Evolutionary conservation across 2,329 filamentous ascomycete species (phyloP).

Genomic region (Trichoderma simmonsii): DNA sequence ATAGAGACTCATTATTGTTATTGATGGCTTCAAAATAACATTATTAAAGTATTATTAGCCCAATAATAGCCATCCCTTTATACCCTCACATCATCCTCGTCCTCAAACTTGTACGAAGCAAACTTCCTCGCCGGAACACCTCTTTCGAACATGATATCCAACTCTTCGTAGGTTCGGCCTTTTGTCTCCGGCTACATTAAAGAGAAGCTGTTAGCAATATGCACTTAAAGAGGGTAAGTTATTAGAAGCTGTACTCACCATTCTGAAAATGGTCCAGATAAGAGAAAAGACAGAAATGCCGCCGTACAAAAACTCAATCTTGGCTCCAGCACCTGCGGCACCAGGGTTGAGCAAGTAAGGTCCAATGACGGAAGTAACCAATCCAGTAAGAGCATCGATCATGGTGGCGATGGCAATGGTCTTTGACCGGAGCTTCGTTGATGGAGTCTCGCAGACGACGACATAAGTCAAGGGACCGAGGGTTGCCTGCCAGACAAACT

Average conservation of each 20-base stretch:
- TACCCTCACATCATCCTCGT: background rate
- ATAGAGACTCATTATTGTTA: background rate
- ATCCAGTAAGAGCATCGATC: slow-evolving; percentile 1
- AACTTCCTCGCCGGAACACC: slow-evolving; percentile 33
- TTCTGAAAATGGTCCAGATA: slow-evolving; percentile 12
- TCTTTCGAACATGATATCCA: slow-evolving; percentile 35
- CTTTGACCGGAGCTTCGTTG: slow-evolving; percentile 52
- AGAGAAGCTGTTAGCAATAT: background rate
- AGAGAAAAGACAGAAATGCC: slow-evolving; percentile 16
- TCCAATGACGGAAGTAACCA: slow-evolving; percentile 17
- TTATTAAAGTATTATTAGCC: background rate
- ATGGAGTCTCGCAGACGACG: slow-evolving; percentile 51
- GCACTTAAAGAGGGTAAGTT: background rate
- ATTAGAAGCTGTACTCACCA: background rate
- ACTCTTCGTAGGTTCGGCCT: slow-evolving; percentile 44
- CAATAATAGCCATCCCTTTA: background rate
- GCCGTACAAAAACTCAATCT: slow-evolving; percentile 17
- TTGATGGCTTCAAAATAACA: no score
- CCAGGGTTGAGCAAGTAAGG: slow-evolving; percentile 15
- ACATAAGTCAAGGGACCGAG: slow-evolving; percentile 54
- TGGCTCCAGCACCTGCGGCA: slow-evolving; percentile 11
- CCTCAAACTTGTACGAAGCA: slow-evolving; percentile 20
- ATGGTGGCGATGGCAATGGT: slow-evolving; percentile 38
- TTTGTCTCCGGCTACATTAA: slow-evolving; percentile 47
- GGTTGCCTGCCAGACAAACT: slow-evolving; percentile 52